A percentile compares a stretch with the other conserved stretches of the same genome.
phyloP scores from a whole-genome alignment of 78 protist genomes.

The Dictyostelium firmibasis region DNA sequence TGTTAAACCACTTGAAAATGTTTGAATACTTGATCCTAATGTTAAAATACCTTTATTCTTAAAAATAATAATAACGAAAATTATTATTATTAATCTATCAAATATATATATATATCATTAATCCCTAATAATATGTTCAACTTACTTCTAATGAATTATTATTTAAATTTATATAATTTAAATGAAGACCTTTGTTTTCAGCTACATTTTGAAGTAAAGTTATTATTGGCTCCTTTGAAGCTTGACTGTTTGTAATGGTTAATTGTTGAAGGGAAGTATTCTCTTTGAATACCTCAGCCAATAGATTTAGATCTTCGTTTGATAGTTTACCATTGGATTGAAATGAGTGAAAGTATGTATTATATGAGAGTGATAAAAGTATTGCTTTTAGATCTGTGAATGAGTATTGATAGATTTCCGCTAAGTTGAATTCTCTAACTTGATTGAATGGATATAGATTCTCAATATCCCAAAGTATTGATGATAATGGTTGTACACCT shows the following conservation, averaged over 20 bases:
- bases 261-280: slow-evolving; percentile 32
- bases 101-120: too few relatives aligned
- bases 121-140: neutral
- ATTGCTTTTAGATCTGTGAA: slow-evolving; percentile 31
- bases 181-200: slow-evolving; percentile 29
- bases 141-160: slow-evolving; percentile 39
- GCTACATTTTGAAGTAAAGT: neutral
- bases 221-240: slow-evolving; percentile 52
- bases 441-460: slow-evolving; percentile 47
- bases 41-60: slow-evolving; percentile 44
- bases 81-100: too few relatives aligned
- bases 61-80: too few relatives aligned
- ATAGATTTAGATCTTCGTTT: slow-evolving; percentile 30
- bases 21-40: slow-evolving; percentile 31
- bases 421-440: slow-evolving; percentile 28
- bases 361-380: slow-evolving; percentile 34
- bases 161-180: slow-evolving; percentile 9
- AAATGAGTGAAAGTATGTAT: slow-evolving; percentile 53
- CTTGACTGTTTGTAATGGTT: slow-evolving; percentile 4
- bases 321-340: slow-evolving; percentile 23
- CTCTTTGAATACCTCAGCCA: slow-evolving; percentile 23
- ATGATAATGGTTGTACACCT: slow-evolving; percentile 33
- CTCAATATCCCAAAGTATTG: slow-evolving; percentile 60
- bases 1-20: slow-evolving; percentile 25
- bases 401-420: slow-evolving; percentile 36